A percentile compares a stretch with the other conserved stretches of the same genome.
phyloP scores from a whole-genome alignment of 2,329 filamentous ascomycete genomes.

The Hymenoscyphus fructigenus region DNA sequence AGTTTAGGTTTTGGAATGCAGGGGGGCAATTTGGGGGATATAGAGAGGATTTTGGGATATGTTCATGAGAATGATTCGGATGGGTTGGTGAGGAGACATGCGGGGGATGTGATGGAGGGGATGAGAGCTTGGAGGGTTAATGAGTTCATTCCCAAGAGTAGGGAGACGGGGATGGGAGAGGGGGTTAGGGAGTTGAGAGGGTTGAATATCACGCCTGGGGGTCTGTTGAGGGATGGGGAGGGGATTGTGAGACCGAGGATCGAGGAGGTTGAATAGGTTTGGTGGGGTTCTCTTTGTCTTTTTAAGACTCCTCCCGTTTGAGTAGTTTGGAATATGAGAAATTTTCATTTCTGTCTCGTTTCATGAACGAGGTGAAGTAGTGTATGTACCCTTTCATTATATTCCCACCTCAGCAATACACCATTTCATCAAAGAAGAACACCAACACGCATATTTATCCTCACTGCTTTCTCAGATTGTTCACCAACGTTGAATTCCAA shows the following conservation, averaged over 20 bases:
- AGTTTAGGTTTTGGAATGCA: constrained; percentile 55
- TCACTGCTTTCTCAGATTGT: too few relatives aligned
- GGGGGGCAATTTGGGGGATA: constrained; percentile 56
- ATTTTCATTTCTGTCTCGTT: too few relatives aligned
- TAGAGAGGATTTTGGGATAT: constrained; percentile 62
- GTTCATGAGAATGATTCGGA: constrained; percentile 66
- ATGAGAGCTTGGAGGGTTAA: constrained; percentile 61
- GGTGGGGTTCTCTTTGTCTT: too few relatives aligned
- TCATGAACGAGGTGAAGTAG: too few relatives aligned
- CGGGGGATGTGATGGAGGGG: constrained; percentile 64
- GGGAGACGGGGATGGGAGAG: constrained; percentile 21
- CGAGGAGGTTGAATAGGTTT: constrained; percentile 59
- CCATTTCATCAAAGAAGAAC: too few relatives aligned
- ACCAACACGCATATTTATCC: too few relatives aligned
- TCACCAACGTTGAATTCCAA: too few relatives aligned
- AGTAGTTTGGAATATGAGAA: too few relatives aligned
- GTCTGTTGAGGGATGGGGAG: constrained; percentile 7
- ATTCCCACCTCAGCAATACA: too few relatives aligned
- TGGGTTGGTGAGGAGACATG: constrained; percentile 66
- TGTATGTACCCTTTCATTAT: too few relatives aligned
- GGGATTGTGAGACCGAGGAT: constrained; percentile 44
- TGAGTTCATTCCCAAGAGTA: constrained; percentile 30
- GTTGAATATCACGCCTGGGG: constrained; percentile 41
- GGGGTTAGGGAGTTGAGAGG: constrained; percentile 43
- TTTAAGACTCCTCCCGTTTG: too few relatives aligned